A percentile compares a stretch with the other conserved stretches of the same genome.
Evolutionary conservation across 177 flowering plant genomes (phyloP).

Genomic region (Vitis hybrid): DNA sequence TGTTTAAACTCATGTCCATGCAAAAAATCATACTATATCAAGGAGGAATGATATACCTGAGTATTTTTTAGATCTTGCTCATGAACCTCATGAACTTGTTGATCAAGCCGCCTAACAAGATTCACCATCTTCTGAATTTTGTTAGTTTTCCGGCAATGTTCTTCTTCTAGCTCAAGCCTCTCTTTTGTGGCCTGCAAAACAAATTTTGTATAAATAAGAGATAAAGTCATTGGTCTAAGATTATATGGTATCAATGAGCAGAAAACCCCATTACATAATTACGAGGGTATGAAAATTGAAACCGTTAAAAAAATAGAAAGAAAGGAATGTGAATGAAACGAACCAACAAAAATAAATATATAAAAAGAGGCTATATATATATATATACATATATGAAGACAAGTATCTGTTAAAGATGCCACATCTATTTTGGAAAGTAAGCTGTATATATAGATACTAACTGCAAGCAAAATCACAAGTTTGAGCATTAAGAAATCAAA

Average conservation of each 20-base stretch:
- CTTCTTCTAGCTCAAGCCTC: slow-evolving; percentile 57
- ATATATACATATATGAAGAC: too few relatives aligned
- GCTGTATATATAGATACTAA: too few relatives aligned
- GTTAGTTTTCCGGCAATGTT: slow-evolving; percentile 32
- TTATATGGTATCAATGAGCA: background rate
- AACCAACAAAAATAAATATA: background rate
- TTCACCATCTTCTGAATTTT: slow-evolving; percentile 43
- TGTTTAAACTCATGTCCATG: background rate
- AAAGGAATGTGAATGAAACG: background rate
- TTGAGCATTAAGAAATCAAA: too few relatives aligned
- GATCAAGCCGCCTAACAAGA: slow-evolving; percentile 45
- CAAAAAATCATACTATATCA: background rate
- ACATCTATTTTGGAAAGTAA: too few relatives aligned
- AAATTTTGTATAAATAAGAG: slow-evolving; percentile 5
- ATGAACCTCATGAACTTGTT: slow-evolving; percentile 59
- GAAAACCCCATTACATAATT: background rate
- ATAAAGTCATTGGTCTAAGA: background rate
- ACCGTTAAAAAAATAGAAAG: background rate
- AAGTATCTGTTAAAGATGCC: too few relatives aligned
- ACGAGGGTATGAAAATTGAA: too few relatives aligned
- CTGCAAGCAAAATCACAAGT: too few relatives aligned
- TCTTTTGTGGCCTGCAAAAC: slow-evolving; percentile 57
- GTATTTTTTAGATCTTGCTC: slow-evolving; percentile 63
- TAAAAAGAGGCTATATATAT: too few relatives aligned
- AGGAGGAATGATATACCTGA: slow-evolving; percentile 47